These are phyloP conservation scores for Mycena sp. DNA, from an alignment of 1,284 basidiomycete species.

Conservation along the genomic window DNA sequence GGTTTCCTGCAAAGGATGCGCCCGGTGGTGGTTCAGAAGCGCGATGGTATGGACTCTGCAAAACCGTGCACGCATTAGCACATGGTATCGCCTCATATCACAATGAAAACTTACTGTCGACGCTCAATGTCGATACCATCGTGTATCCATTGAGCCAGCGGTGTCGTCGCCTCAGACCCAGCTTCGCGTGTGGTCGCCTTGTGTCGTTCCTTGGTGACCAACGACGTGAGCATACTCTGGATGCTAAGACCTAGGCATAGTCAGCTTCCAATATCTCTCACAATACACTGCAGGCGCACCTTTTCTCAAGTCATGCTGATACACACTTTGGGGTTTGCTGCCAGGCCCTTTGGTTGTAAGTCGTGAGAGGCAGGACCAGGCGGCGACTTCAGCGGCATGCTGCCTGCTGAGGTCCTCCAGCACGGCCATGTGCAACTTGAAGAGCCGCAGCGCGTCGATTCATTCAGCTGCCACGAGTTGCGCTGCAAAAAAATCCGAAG, in stretches of 20 bases:
- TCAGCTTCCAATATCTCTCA: not conserved
- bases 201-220: not conserved
- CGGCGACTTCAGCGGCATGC: not conserved
- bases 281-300: not conserved
- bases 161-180: too few species aligned
- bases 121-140: too few species aligned
- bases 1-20: too few species aligned
- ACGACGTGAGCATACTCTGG: not conserved
- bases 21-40: too few species aligned
- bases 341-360: not conserved
- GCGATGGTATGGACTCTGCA: too few species aligned
- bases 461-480: not conserved
- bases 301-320: not conserved
- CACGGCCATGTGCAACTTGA: too few species aligned
- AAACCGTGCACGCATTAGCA: too few species aligned
- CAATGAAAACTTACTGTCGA: too few species aligned
- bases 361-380: not conserved
- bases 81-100: too few species aligned
- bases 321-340: not conserved
- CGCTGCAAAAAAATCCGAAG: not conserved
- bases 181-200: too few species aligned
- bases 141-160: too few species aligned
- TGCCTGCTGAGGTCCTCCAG: not conserved
- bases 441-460: not conserved
- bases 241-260: not conserved